phyloP scores from a whole-genome alignment of 345 rosid species.

The Draba incana region DNA sequence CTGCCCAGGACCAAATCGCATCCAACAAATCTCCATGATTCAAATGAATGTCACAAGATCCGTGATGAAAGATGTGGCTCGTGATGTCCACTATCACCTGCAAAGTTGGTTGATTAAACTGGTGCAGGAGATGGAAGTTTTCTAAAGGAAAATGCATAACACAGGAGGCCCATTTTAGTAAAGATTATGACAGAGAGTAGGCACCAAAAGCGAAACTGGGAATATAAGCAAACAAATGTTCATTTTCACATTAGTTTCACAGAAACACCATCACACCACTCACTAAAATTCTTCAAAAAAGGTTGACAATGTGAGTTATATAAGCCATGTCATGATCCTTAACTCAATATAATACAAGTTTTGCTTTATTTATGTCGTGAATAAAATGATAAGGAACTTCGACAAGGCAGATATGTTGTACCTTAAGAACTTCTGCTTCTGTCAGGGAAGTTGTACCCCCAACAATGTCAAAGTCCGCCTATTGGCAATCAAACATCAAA shows the following conservation, averaged over 20 bases:
- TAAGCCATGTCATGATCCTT: background rate
- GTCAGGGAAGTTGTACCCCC: constrained; percentile 90
- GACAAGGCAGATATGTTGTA: constrained; percentile 19
- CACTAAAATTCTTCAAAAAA: constrained; percentile 4
- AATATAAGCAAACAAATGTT: background rate
- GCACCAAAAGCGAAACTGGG: constrained; percentile 2
- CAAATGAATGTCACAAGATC: constrained; percentile 82
- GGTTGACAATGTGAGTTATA: constrained; percentile 4
- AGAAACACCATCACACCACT: constrained; percentile 4
- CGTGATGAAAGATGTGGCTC: constrained; percentile 58
- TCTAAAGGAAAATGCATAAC: constrained; percentile 5
- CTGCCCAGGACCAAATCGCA: constrained; percentile 96
- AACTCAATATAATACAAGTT: background rate
- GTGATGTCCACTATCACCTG: constrained; percentile 80
- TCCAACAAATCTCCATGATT: constrained; percentile 89
- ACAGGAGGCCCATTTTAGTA: constrained; percentile 10
- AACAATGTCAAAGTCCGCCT: constrained; percentile 96
- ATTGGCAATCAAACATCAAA: constrained; percentile 38
- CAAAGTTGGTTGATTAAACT: constrained; percentile 28
- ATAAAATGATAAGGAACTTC: background rate
- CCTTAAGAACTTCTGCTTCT: constrained; percentile 87
- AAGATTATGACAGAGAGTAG: constrained; percentile 9
- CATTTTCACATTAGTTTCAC: background rate
- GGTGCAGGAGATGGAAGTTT: constrained; percentile 24
- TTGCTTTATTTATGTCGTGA: background rate